These are phyloP conservation scores for Andrographis paniculata DNA, from an alignment of 305 asterid genomes.

Conservation along the genomic window DNA sequence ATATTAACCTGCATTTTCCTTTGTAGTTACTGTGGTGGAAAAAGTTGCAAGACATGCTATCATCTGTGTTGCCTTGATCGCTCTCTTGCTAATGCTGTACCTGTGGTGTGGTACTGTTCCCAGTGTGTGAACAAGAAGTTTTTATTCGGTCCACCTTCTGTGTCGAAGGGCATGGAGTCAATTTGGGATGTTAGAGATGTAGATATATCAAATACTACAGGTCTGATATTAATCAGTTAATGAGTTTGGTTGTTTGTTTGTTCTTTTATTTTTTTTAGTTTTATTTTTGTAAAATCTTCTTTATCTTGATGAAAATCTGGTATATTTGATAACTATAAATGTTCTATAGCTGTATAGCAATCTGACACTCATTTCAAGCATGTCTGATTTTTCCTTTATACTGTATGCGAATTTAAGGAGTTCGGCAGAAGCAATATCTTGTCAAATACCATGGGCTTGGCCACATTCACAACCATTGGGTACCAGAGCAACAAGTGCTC, in stretches of 20 bases:
- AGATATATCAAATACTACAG: constrained; percentile 41
- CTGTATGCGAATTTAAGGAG: constrained; percentile 37
- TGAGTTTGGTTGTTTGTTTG: no score
- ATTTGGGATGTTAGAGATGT: constrained; percentile 57
- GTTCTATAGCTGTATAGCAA: no score
- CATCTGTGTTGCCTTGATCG: constrained; percentile 52
- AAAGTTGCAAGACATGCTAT: constrained; percentile 49
- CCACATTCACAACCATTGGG: constrained; percentile 72
- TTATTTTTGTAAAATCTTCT: no score
- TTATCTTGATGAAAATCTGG: no score
- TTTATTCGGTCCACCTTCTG: constrained; percentile 52
- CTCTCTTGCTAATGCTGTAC: constrained; percentile 30
- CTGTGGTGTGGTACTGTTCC: constrained; percentile 64
- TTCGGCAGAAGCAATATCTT: constrained; percentile 60
- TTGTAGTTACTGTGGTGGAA: constrained; percentile 55
- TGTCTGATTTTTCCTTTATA: constrained; percentile 19
- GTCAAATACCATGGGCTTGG: constrained; percentile 68
- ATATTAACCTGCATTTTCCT: constrained; percentile 11
- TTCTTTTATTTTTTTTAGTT: no score
- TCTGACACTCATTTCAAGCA: no score
- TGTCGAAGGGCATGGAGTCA: constrained; percentile 56
- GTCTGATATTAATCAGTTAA: constrained; percentile 30
- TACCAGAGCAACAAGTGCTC: constrained; percentile 46
- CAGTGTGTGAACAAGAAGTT: constrained; percentile 57
- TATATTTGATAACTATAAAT: no score